Conservation (phyloP, 108 stramenopile genomes). For the Phaeodactylum tricornutum region DNA sequence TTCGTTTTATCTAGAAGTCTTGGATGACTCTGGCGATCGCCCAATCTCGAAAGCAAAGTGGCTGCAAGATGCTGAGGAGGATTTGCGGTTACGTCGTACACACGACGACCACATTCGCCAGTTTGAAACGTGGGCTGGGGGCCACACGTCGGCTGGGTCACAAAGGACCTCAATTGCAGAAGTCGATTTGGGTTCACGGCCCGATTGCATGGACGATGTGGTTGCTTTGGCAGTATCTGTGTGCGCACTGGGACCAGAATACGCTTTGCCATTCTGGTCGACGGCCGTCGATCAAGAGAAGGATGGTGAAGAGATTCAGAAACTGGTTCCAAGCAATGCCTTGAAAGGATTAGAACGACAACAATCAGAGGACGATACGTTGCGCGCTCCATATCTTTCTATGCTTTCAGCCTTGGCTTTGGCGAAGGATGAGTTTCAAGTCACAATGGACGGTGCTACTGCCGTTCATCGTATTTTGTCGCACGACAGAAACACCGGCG, state of each 20-base stretch:
- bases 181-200: conserved; percentile 66
- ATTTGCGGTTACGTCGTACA: conserved; percentile 36
- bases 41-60: conserved; percentile 65
- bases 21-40: conserved; percentile 28
- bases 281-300: conserved; percentile 12
- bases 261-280: conserved; percentile 54
- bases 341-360: conserved; percentile 34
- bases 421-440: conserved; percentile 14
- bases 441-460: conserved; percentile 27
- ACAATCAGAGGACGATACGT: conserved; percentile 39
- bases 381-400: conserved; percentile 43
- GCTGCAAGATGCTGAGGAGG: conserved; percentile 48
- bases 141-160: conserved; percentile 4
- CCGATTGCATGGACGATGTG: conserved; percentile 80
- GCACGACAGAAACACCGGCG: too few relatives aligned
- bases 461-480: conserved; percentile 36
- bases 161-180: conserved; percentile 24
- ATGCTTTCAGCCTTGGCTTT: conserved; percentile 61
- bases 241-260: conserved; percentile 43
- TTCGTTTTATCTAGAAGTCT: conserved; percentile 47
- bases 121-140: conserved; percentile 48
- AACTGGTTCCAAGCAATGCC: conserved; percentile 35
- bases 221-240: conserved; percentile 53
- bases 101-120: conserved; percentile 41
- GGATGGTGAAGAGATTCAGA: conserved; percentile 4